Evolutionary conservation across 345 rosid genomes (phyloP).

Genomic region (Eucalyptus regnans): DNA sequence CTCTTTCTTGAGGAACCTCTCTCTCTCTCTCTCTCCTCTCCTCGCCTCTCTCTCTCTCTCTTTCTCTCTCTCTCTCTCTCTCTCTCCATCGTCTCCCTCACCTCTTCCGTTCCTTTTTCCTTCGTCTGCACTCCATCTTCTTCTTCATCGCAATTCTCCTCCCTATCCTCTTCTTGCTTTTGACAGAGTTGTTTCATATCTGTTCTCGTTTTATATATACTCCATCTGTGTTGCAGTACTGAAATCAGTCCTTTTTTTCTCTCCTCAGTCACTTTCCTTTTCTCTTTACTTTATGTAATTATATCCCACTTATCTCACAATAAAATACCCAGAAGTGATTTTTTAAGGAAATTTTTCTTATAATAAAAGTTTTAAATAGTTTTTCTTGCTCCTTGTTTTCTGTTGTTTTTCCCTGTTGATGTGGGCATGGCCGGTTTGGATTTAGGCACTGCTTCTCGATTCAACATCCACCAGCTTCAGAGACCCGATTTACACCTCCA

Average conservation of each 20-base stretch:
- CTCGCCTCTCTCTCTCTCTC: neutral
- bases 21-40: neutral
- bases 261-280: neutral
- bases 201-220: neutral
- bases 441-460: conserved; percentile 54
- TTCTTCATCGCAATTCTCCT: neutral
- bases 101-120: neutral
- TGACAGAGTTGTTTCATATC: neutral
- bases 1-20: neutral
- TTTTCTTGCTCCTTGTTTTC: conserved; percentile 10
- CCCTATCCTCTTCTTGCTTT: neutral
- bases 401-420: neutral
- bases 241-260: neutral
- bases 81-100: neutral
- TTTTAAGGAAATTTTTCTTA: neutral
- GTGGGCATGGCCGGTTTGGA: conserved; percentile 54
- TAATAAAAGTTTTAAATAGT: neutral
- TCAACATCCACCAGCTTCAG: conserved; percentile 44
- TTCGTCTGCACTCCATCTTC: conserved; percentile 5
- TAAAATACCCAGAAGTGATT: neutral
- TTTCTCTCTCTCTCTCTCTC: neutral
- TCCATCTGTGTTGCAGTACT: neutral
- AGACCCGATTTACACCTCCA: conserved; percentile 23
- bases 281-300: neutral
- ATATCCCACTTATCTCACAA: neutral